A percentile compares a stretch with the other conserved stretches of the same genome.
These are phyloP conservation scores for Alternaria sp. DNA, from an alignment of 2,329 filamentous ascomycete species.

Conservation along the genomic window DNA sequence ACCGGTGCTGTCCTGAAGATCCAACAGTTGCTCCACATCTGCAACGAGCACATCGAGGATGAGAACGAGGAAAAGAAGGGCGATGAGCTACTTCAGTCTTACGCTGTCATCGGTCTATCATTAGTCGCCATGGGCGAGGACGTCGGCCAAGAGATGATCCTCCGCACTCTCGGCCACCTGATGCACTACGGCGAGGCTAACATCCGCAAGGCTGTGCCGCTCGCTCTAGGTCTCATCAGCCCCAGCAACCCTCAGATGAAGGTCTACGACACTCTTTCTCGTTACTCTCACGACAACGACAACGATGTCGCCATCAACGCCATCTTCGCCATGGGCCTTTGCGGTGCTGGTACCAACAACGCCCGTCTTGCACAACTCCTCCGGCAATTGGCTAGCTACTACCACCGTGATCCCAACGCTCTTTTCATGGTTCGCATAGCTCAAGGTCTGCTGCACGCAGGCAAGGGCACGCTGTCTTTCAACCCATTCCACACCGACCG, in stretches of 20 bases:
- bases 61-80: conserved; percentile 88
- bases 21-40: conserved; percentile 95
- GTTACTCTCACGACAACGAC: conserved; percentile 98
- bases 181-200: conserved; percentile 99
- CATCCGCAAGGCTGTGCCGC: conserved; percentile 92
- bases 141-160: conserved; percentile 97
- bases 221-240: conserved; percentile 95
- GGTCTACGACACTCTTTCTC: conserved; percentile 95
- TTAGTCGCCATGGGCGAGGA: conserved; percentile 98
- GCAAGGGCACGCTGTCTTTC: conserved; percentile 94
- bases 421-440: conserved; percentile 99
- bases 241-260: conserved; percentile 99
- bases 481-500: conserved; percentile 99
- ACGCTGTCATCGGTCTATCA: conserved; percentile 92
- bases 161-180: conserved; percentile 94
- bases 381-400: conserved; percentile 94
- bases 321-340: conserved; percentile 98
- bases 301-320: conserved; percentile 98
- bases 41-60: conserved; percentile 96
- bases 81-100: conserved; percentile 93
- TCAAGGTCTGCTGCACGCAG: conserved; percentile 97
- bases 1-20: conserved; percentile 97
- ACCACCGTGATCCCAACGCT: conserved; percentile 93
- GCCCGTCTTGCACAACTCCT: conserved; percentile 93
- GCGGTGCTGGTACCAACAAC: conserved; percentile 97